Evolutionary conservation across 2,329 filamentous ascomycete genomes (phyloP), one percentile per base, ranked within the genome.

Genomic region (Alternaria panax): DNA sequence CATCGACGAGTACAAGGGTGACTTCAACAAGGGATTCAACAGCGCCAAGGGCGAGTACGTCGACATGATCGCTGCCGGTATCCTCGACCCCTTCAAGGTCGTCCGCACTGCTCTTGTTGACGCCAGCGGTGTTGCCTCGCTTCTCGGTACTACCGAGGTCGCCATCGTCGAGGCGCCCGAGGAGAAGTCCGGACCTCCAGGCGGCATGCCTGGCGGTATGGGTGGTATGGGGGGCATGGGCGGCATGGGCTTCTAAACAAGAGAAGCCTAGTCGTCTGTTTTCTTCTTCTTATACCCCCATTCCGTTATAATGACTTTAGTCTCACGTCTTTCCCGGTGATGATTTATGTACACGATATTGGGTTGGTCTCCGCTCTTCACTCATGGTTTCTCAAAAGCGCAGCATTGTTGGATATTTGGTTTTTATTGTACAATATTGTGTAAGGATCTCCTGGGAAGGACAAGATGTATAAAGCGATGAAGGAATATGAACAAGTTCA

Each of bases 21-120:
- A 99, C 82, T 99, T 99, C 88, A 96, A 97, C 91, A 95, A 91
- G 86, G 95, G 95, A 67, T 99, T 92, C 84, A 92, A 99, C 87
- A 95, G 91, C 83, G 84, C 92, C 79, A 97, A 93, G 86, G 93
- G 94, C 81, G 92, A 98, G 85, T 99, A 97, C 83, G 93, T 97
- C 70, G 94, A 99, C 85, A 98, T 99, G 95, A 97, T 99, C 77
- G 80, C 87, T 65, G 88, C 92, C 70, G 95, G 95, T 90, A 99
- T 99, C 80, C 91, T 99, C 61, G 95, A 99, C 80, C 95, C 95
- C 67, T 91, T 99, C 87, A 99, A 99, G 91, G 95, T 99, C 72
- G 95, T 99, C 77, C 93, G 95, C 75, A 99, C 95, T 65, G 94
- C 92, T 76, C 90, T 99, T 60, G 87, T 93, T 75, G 95, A 99